Evolutionary conservation across 2,329 filamentous ascomycete genomes (phyloP).

Genomic region (Aspergillus awamori): DNA sequence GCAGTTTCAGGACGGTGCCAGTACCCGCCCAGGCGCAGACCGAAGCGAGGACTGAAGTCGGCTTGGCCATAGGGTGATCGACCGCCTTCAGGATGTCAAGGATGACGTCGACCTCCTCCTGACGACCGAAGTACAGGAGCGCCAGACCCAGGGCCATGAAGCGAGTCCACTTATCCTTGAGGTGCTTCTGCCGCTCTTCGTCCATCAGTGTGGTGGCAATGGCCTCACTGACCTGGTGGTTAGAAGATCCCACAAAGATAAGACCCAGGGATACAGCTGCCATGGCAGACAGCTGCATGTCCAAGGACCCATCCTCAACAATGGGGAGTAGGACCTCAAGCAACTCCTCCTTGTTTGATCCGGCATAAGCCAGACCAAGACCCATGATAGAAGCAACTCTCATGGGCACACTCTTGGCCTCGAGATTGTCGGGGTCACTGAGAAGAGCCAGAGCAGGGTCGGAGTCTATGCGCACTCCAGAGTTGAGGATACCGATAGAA

Average conservation of each 20-base stretch:
- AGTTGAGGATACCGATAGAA: constrained; percentile 94
- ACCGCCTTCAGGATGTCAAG: constrained; percentile 95
- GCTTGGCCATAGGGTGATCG: constrained; percentile 94
- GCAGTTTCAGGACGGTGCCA: constrained; percentile 93
- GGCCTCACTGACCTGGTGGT: constrained; percentile 86
- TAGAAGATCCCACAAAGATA: constrained; percentile 88
- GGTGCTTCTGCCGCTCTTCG: constrained; percentile 83
- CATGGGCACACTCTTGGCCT: constrained; percentile 75
- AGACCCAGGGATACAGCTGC: constrained; percentile 88
- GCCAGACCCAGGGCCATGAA: constrained; percentile 95
- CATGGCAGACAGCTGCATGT: constrained; percentile 97
- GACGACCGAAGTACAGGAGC: constrained; percentile 90
- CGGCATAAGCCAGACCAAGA: constrained; percentile 89
- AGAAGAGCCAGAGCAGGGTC: constrained; percentile 89
- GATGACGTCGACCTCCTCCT: constrained; percentile 98
- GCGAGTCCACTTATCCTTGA: constrained; percentile 97
- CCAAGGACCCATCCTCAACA: constrained; percentile 77
- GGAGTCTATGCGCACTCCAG: constrained; percentile 83
- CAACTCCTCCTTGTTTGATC: constrained; percentile 89
- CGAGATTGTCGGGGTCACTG: constrained; percentile 75
- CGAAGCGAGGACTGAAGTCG: constrained; percentile 90
- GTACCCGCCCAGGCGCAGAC: constrained; percentile 99
- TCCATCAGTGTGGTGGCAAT: constrained; percentile 93
- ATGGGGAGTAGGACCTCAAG: constrained; percentile 83
- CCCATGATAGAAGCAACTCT: constrained; percentile 92